These are phyloP conservation scores for Pseudocercospora cruenta DNA, from an alignment of 2,329 filamentous ascomycete species.

Conservation along the genomic window DNA sequence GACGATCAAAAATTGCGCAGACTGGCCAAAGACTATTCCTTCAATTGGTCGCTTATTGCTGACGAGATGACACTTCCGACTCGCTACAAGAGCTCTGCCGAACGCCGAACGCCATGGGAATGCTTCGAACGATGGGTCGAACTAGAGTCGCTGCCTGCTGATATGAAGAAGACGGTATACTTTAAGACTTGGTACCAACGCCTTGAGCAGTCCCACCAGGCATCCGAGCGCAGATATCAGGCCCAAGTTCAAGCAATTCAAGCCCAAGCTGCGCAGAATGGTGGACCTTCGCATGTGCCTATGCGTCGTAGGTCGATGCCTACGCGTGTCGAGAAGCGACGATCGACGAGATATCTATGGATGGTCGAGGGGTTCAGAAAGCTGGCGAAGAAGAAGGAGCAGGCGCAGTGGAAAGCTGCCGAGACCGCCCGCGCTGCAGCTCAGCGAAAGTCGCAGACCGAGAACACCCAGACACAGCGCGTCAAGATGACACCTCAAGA, in stretches of 20 bases:
- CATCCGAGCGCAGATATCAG: constrained; percentile 61
- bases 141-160: constrained; percentile 83
- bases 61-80: constrained; percentile 76
- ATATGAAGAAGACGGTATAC: constrained; percentile 94
- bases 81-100: constrained; percentile 78
- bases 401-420: constrained; percentile 81
- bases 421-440: constrained; percentile 71
- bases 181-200: constrained; percentile 75
- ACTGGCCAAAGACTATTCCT: constrained; percentile 88
- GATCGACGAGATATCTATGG: constrained; percentile 82
- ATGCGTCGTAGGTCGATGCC: constrained; percentile 74
- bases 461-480: constrained; percentile 29
- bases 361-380: constrained; percentile 96
- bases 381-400: constrained; percentile 90
- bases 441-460: constrained; percentile 69
- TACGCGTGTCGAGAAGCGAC: constrained; percentile 80
- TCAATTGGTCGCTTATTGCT: constrained; percentile 96
- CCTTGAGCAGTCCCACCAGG: constrained; percentile 65
- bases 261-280: constrained; percentile 52
- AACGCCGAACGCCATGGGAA: constrained; percentile 94
- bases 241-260: constrained; percentile 57
- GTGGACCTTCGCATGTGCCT: constrained; percentile 49
- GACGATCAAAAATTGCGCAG: constrained; percentile 89
- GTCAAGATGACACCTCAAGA: constrained; percentile 79
- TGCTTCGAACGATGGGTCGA: constrained; percentile 97